Conservation (phyloP, 1,139 yeast species). For the Hemisphaericaspora subhashii region DNA sequence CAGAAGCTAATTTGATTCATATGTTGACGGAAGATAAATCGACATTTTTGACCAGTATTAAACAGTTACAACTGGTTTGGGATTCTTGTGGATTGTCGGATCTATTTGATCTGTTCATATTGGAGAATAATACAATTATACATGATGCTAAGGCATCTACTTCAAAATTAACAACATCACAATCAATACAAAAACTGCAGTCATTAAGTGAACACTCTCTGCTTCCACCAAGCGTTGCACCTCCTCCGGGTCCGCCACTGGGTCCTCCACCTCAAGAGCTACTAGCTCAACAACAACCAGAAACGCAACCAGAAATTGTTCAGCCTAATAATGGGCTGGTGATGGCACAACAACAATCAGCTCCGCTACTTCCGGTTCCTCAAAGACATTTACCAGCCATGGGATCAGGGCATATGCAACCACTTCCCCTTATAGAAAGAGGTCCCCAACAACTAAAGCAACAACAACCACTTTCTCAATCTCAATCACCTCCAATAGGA, state of each 20-base stretch:
- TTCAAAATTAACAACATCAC: slow-evolving; percentile 3
- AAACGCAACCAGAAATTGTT: too few species aligned
- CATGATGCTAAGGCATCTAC: slow-evolving; percentile 14
- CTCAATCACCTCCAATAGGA: slow-evolving; percentile 1
- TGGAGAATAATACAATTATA: slow-evolving; percentile 11
- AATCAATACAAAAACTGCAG: neutral
- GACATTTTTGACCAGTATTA: slow-evolving; percentile 9
- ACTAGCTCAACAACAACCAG: neutral
- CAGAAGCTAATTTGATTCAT: slow-evolving; percentile 9
- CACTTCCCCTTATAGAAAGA: neutral
- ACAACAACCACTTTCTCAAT: slow-evolving; percentile 8
- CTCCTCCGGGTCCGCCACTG: neutral
- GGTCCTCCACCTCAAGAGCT: neutral
- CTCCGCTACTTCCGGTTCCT: neutral
- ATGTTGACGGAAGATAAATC: slow-evolving; percentile 9
- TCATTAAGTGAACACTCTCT: neutral
- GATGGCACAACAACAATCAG: slow-evolving; percentile 1
- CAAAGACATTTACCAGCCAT: neutral
- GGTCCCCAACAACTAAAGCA: slow-evolving; percentile 3
- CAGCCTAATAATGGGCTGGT: too few species aligned
- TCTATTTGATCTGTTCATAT: slow-evolving; percentile 13
- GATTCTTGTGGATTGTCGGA: slow-evolving; percentile 10
- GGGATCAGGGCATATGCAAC: neutral
- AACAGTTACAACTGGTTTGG: slow-evolving; percentile 15
- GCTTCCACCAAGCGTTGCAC: neutral